These are phyloP conservation scores for Calonectria multiphialidica DNA, from an alignment of 2,329 filamentous ascomycete species.

Conservation along the genomic window DNA sequence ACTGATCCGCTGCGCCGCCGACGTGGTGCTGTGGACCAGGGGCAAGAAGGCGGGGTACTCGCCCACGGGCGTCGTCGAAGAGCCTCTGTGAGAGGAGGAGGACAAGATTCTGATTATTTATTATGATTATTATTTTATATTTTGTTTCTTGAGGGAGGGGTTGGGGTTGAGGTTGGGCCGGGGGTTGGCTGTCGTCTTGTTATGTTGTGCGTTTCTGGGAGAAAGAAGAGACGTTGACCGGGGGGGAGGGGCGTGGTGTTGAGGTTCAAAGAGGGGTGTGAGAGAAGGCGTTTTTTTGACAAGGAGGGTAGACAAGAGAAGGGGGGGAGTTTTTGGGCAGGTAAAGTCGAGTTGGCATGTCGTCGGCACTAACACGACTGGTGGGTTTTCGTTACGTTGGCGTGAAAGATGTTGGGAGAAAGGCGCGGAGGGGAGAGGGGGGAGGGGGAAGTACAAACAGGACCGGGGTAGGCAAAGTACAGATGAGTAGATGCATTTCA, in stretches of 20 bases:
- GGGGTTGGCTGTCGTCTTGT: too few species aligned
- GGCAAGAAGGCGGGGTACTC: constrained; percentile 47
- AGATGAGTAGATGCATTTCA: not conserved
- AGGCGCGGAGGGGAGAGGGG: too few species aligned
- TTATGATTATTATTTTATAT: not conserved
- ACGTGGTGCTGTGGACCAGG: constrained; percentile 43
- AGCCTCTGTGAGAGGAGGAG: constrained; percentile 34
- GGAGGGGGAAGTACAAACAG: not conserved
- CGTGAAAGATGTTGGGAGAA: not conserved
- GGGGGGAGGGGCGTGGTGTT: not conserved
- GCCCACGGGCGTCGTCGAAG: constrained; percentile 46
- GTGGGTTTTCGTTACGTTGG: not conserved
- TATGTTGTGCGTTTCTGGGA: not conserved
- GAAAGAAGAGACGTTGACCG: too few species aligned
- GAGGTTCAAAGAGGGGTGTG: not conserved
- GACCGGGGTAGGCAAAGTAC: not conserved
- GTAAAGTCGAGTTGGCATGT: not conserved
- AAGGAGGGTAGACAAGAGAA: not conserved
- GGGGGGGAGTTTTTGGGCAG: not conserved
- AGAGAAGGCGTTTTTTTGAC: too few species aligned
- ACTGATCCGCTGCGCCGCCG: constrained; percentile 48
- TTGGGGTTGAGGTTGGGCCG: too few species aligned
- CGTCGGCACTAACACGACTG: not conserved
- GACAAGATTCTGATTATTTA: too few species aligned
- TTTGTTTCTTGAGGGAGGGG: not conserved